These are phyloP conservation scores for Dianthus caryophyllus DNA, from an alignment of 148 eudicot species.

Conservation along the genomic window DNA sequence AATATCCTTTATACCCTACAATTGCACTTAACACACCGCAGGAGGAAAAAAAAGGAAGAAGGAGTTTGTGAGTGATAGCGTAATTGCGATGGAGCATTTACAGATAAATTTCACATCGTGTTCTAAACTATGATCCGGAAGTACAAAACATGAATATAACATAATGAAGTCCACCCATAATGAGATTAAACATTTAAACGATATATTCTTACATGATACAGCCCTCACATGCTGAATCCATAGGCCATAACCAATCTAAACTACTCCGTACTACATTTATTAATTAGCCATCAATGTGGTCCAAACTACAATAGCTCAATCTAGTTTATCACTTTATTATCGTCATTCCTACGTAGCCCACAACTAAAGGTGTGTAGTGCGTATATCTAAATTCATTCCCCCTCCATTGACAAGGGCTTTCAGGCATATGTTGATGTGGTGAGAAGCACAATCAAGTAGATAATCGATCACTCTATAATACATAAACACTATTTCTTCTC, in stretches of 20 bases:
- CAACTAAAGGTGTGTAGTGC: no score
- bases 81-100: neutral
- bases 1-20: slow-evolving; percentile 8
- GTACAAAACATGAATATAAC: neutral
- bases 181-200: neutral
- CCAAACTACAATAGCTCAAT: no score
- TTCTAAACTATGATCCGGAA: no score
- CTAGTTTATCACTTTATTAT: no score
- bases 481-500: neutral
- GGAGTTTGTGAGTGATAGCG: neutral
- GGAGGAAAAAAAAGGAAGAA: neutral
- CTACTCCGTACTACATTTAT: neutral
- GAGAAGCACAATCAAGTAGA: no score
- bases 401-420: no score
- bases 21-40: no score
- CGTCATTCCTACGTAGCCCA: no score
- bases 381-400: no score
- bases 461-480: no score
- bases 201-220: neutral
- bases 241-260: no score
- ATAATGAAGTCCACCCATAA: neutral
- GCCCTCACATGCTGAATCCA: neutral
- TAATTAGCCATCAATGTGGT: neutral
- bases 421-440: no score
- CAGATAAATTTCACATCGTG: neutral